Conservation (phyloP, 2,329 filamentous ascomycete genomes). For the Monosporascus sp. region DNA sequence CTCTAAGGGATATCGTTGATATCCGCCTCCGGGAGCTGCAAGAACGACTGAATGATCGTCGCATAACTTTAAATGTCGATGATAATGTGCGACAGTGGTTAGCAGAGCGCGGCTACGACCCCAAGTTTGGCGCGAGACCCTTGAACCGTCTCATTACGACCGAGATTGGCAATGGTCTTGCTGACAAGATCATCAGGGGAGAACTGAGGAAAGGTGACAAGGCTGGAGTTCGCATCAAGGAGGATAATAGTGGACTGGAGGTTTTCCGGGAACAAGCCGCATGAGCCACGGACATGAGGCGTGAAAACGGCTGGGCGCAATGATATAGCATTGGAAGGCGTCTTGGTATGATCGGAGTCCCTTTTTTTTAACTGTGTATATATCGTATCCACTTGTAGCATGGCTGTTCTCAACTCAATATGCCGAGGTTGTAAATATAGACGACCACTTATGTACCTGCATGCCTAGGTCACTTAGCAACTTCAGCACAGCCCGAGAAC, state of each 20-base stretch:
- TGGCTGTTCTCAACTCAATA: no score
- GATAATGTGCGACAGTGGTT: constrained; percentile 78
- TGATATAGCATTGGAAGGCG: no score
- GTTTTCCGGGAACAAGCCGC: constrained; percentile 29
- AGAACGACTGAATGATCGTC: constrained; percentile 72
- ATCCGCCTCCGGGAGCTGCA: constrained; percentile 86
- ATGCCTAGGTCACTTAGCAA: no score
- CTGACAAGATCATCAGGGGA: constrained; percentile 87
- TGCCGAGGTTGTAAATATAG: no score
- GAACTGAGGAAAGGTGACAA: constrained; percentile 70
- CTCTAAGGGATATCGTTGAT: constrained; percentile 87
- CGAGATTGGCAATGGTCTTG: constrained; percentile 82
- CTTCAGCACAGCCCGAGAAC: no score
- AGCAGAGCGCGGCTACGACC: constrained; percentile 83
- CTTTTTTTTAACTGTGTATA: no score
- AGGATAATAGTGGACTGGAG: constrained; percentile 53
- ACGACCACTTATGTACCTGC: no score
- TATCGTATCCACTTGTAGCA: no score
- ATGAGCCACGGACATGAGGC: background rate
- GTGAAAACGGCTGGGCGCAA: background rate
- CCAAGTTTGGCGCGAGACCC: constrained; percentile 83
- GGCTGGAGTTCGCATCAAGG: constrained; percentile 64
- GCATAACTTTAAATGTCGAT: constrained; percentile 70
- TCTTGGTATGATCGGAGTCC: no score
- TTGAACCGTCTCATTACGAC: constrained; percentile 87